Evolutionary conservation across 352 stramenopile species (phyloP).

Genomic region (Globisporangium canariense): DNA sequence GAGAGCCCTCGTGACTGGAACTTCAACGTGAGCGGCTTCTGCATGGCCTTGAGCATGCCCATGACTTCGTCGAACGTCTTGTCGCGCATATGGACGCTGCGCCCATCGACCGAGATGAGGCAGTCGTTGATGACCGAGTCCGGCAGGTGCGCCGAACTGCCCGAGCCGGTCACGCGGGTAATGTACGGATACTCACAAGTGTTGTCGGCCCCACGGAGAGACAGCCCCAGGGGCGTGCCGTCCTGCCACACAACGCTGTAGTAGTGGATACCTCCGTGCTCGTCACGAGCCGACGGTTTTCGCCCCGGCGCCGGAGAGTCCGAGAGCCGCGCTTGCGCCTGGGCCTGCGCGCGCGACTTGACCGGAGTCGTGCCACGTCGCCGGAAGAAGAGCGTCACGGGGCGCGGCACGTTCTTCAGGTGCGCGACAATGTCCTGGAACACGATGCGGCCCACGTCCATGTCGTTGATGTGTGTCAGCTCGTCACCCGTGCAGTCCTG

Average conservation of each 20-base stretch:
- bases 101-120: conserved; percentile 77
- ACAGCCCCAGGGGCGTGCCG: conserved; percentile 67
- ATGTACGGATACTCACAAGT: conserved; percentile 85
- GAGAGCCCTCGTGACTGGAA: conserved; percentile 52
- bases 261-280: conserved; percentile 43
- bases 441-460: conserved; percentile 66
- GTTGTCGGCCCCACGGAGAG: conserved; percentile 64
- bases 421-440: conserved; percentile 80
- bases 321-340: conserved; percentile 27
- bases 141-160: conserved; percentile 75
- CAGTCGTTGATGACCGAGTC: conserved; percentile 72
- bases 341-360: conserved; percentile 18
- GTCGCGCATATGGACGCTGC: conserved; percentile 73
- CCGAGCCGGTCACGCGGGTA: conserved; percentile 78
- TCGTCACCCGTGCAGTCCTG: conserved; percentile 81
- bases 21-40: conserved; percentile 81
- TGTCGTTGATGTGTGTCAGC: conserved; percentile 84
- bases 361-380: conserved; percentile 25
- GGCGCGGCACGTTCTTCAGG: conserved; percentile 73
- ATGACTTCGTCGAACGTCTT: conserved; percentile 88
- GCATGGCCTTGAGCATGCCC: conserved; percentile 84
- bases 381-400: conserved; percentile 77
- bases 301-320: conserved; percentile 37
- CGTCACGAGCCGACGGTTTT: conserved; percentile 25
- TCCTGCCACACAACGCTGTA: conserved; percentile 87